phyloP scores from a whole-genome alignment of 192 early-diverging fungal species.

The Dispira simplex region DNA sequence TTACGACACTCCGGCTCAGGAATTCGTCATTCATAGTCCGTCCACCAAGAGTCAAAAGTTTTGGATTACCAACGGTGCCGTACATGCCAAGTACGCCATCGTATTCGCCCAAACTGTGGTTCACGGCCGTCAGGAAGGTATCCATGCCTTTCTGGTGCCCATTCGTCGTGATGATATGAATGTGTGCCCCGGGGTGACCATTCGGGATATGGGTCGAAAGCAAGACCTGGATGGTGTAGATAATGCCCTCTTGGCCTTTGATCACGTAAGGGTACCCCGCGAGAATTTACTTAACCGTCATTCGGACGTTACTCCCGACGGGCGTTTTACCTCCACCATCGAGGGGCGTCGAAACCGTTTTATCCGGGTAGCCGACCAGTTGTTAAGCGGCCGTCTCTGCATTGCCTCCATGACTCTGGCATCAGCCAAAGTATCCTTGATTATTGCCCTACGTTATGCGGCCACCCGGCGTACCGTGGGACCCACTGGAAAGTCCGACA shows the following conservation, averaged over 20 bases:
- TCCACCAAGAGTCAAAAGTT: slow-evolving; percentile 56
- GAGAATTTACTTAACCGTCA: slow-evolving; percentile 55
- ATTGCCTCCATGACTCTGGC: slow-evolving; percentile 51
- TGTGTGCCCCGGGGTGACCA: slow-evolving; percentile 41
- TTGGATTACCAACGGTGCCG: slow-evolving; percentile 61
- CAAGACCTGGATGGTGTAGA: slow-evolving; percentile 63
- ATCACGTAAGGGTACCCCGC: slow-evolving; percentile 35
- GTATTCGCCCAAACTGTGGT: slow-evolving; percentile 68
- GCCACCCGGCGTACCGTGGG: slow-evolving; percentile 52
- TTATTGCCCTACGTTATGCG: slow-evolving; percentile 59
- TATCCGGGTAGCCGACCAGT: slow-evolving; percentile 61
- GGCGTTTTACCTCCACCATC: slow-evolving; percentile 38
- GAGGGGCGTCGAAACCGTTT: slow-evolving; percentile 46
- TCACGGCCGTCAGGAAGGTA: slow-evolving; percentile 51
- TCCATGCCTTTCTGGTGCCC: slow-evolving; percentile 55
- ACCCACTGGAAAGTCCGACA: slow-evolving; percentile 58
- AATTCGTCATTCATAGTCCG: slow-evolving; percentile 64
- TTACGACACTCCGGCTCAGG: slow-evolving; percentile 35
- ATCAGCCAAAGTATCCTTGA: slow-evolving; percentile 43
- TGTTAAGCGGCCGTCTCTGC: slow-evolving; percentile 51
- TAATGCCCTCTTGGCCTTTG: slow-evolving; percentile 50
- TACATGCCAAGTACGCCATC: slow-evolving; percentile 52
- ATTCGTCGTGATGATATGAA: slow-evolving; percentile 56
- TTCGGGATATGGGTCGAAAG: slow-evolving; percentile 62
- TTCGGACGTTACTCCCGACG: slow-evolving; percentile 35